Evolutionary conservation across 164 flowering plant genomes (phyloP), one percentile per base, ranked within the genome.

Genomic region (Dillenia turbinata): DNA sequence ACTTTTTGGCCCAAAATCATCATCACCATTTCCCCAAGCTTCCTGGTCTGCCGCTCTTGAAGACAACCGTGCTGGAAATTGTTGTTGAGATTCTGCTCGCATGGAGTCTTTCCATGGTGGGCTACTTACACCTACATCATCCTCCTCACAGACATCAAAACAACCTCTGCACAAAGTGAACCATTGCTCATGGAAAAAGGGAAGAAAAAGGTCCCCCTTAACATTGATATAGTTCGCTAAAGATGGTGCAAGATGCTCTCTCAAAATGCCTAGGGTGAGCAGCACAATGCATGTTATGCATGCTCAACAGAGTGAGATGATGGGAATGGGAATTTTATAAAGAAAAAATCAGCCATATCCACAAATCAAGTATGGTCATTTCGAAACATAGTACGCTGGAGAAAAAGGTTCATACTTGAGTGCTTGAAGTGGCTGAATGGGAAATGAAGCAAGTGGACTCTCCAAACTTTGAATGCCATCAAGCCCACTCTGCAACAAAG

Each of bases 91-190:
- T 65, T 74, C 77, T 61, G 82, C 65, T 47, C 47, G 72, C 5
- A 17, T 17, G 57, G 55, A 60, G 57, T 69, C 81, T 72, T 78
- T 79, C 69, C 67, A 68, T 61, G 22, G 62, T 54, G 85, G 84
- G 71, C 81, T 80, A 66, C 60, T 74, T 43, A 73, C 75, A 68
- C 50, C 75, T 17, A 46, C 69, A 62, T 86, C 92, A 70, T 88
- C 90, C 61, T 89, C 96, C 61, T 89, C 96, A 61, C 77, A 68
- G 56, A 88, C 77, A 83, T 88, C 95, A 77, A 88, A 88, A 78
- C 73, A 86, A 58, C 83, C 89, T 72, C 95, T 88, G 83, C 73
- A 71, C 40, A 49, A 71, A 43, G n/a, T 44, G 58, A 66, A 47
- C 11, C 19, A 24, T 56, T 48, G 26, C 10, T 26, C 33, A 26